These are phyloP conservation scores for Solanum peruvianum DNA, from an alignment of 257 asterid species.

Conservation along the genomic window DNA sequence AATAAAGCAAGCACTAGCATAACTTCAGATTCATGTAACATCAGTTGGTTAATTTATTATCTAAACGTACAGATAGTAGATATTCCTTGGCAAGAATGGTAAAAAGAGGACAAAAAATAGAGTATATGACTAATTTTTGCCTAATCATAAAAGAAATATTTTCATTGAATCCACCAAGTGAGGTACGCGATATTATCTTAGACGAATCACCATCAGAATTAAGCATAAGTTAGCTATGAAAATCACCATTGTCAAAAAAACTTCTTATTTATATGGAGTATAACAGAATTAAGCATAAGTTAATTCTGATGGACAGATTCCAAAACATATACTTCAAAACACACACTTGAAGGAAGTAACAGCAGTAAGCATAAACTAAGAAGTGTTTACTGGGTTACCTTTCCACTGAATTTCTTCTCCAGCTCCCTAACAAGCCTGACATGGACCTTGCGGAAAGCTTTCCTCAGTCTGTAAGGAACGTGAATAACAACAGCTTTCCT, in stretches of 20 bases:
- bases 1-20: not conserved
- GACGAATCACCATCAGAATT: not conserved
- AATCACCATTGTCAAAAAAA: not conserved
- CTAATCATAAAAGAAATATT: not conserved
- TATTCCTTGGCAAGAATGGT: not conserved
- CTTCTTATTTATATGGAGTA: not conserved
- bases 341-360: not conserved
- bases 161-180: conserved; percentile 1
- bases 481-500: conserved; percentile 87
- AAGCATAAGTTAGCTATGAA: not conserved
- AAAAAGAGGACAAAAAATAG: not conserved
- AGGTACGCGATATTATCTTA: not conserved
- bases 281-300: not conserved
- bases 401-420: conserved; percentile 93
- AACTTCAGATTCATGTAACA: conserved; percentile 3
- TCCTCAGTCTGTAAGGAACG: conserved; percentile 73
- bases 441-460: conserved; percentile 85
- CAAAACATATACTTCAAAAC: not conserved
- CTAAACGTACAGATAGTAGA: not conserved
- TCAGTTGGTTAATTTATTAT: not conserved
- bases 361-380: not conserved
- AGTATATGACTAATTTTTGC: not conserved
- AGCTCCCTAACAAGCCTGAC: conserved; percentile 78
- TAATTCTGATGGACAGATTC: not conserved
- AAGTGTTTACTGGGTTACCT: conserved; percentile 25